Evolutionary conservation across 805 yeast species (phyloP).

Genomic region (Metschnikowia amazonensis): DNA sequence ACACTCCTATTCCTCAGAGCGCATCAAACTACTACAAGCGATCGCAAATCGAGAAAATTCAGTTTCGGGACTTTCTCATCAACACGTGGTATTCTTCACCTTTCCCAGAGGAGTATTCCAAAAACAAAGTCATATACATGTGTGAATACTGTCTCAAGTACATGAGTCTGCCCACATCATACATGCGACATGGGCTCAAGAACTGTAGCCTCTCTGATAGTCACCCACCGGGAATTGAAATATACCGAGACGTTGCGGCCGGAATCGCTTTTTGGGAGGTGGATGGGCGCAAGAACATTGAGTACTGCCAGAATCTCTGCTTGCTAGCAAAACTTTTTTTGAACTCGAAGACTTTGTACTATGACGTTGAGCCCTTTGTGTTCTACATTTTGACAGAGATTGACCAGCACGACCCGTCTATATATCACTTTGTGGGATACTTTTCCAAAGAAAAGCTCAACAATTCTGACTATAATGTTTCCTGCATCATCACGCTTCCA

Average conservation of each 20-base stretch:
- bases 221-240: constrained; percentile 61
- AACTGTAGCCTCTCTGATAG: constrained; percentile 50
- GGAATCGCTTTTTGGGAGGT: constrained; percentile 42
- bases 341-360: constrained; percentile 86
- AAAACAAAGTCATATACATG: constrained; percentile 57
- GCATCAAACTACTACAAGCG: constrained; percentile 22
- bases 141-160: constrained; percentile 86
- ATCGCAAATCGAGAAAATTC: constrained; percentile 57
- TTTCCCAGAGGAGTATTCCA: constrained; percentile 81
- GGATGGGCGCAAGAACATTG: constrained; percentile 80
- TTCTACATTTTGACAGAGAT: constrained; percentile 81
- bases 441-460: constrained; percentile 85
- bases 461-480: constrained; percentile 73
- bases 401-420: constrained; percentile 39
- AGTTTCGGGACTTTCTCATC: constrained; percentile 68
- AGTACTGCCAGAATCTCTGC: constrained; percentile 87
- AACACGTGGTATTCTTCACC: constrained; percentile 94
- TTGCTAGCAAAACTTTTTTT: constrained; percentile 82
- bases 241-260: constrained; percentile 32
- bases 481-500: constrained; percentile 89
- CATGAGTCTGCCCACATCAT: constrained; percentile 62
- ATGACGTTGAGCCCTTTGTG: constrained; percentile 92
- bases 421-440: constrained; percentile 85
- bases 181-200: constrained; percentile 68
- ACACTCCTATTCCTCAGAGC: constrained; percentile 16